These are phyloP conservation scores for Colletotrichum acutatum DNA, from an alignment of 2,329 filamentous ascomycete genomes.

Conservation along the genomic window DNA sequence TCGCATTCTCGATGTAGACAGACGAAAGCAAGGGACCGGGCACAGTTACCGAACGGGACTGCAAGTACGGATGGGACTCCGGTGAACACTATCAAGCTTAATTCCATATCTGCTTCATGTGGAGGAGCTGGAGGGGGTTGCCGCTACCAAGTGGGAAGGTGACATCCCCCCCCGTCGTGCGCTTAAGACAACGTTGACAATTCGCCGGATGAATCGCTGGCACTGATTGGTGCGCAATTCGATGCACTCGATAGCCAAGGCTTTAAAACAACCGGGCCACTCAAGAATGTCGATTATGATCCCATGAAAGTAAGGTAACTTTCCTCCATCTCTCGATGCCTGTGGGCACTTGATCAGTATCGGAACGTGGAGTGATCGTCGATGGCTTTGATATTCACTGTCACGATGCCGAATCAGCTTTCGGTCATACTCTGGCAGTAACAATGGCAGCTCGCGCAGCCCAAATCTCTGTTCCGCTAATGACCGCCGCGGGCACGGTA, in stretches of 20 bases:
- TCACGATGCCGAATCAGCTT: neutral
- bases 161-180: neutral
- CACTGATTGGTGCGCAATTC: slow-evolving; percentile 10
- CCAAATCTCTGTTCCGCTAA: neutral
- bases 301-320: too few relatives aligned
- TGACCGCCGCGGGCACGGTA: neutral
- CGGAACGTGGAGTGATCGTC: too few relatives aligned
- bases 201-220: neutral
- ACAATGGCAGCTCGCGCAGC: neutral
- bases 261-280: neutral
- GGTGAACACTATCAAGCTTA: neutral
- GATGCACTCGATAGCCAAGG: neutral
- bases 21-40: neutral
- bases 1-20: neutral
- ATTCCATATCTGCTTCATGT: too few relatives aligned
- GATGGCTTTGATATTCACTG: too few relatives aligned
- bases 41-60: neutral
- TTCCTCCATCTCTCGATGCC: too few relatives aligned
- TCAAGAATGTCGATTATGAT: neutral
- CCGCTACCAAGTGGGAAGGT: slow-evolving; percentile 6
- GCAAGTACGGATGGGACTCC: slow-evolving; percentile 8
- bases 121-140: too few relatives aligned
- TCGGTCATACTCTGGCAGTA: neutral
- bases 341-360: too few relatives aligned
- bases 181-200: too few relatives aligned